phyloP scores from a whole-genome alignment of 805 yeast genomes.

The Schizosaccharomyces lindneri region DNA sequence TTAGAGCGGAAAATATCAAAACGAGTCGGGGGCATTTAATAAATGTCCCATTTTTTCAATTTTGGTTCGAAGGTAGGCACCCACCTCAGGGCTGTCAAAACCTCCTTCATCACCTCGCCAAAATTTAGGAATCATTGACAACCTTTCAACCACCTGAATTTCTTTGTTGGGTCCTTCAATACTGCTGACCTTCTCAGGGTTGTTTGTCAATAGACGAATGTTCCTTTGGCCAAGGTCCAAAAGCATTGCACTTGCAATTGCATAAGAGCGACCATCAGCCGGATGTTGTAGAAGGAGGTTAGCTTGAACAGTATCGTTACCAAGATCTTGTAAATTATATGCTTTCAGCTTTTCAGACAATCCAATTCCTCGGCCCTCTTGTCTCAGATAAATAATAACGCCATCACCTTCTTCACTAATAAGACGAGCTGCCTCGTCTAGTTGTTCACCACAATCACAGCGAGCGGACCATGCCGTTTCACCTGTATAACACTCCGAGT shows the following conservation, averaged over 20 bases:
- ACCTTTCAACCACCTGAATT: constrained; percentile 60
- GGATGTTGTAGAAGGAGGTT: constrained; percentile 82
- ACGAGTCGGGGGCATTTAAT: constrained; percentile 13
- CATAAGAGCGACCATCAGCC: constrained; percentile 87
- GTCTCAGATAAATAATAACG: constrained; percentile 82
- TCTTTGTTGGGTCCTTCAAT: constrained; percentile 67
- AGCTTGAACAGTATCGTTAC: constrained; percentile 96
- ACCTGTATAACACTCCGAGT: constrained; percentile 94
- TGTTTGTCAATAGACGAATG: constrained; percentile 66
- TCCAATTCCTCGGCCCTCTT: constrained; percentile 97
- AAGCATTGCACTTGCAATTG: constrained; percentile 79
- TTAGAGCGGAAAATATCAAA: background rate
- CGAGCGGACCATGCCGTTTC: constrained; percentile 98
- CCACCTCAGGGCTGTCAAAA: constrained; percentile 66
- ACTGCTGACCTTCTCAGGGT: constrained; percentile 86
- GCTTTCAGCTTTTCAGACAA: constrained; percentile 94
- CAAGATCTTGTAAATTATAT: constrained; percentile 85
- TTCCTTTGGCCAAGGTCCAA: constrained; percentile 52
- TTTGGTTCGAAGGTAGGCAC: constrained; percentile 79
- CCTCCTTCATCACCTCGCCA: constrained; percentile 44
- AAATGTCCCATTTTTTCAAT: constrained; percentile 92
- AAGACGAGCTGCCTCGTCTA: constrained; percentile 85
- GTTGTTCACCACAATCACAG: constrained; percentile 98
- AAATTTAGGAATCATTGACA: constrained; percentile 90
- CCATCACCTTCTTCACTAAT: constrained; percentile 81